These are phyloP conservation scores for Starmerella khaoyaiensis DNA, from an alignment of 805 yeast species.

Conservation along the genomic window DNA sequence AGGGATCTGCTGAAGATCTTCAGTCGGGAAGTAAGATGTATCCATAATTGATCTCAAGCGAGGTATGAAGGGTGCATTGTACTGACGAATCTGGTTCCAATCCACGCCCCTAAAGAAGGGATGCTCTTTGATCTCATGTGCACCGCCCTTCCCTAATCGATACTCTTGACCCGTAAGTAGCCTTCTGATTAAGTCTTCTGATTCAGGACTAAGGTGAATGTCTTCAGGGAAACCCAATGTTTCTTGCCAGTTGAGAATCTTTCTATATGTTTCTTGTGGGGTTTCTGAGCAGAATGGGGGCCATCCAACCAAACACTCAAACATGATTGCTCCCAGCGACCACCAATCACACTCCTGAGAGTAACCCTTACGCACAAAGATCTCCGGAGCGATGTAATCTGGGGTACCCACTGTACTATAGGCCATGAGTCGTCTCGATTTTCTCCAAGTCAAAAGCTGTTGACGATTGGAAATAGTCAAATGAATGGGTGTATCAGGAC, in stretches of 20 bases:
- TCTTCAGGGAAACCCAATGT: slow-evolving; percentile 82
- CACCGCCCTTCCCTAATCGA: slow-evolving; percentile 84
- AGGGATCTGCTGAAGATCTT: slow-evolving; percentile 87
- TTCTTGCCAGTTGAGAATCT: slow-evolving; percentile 84
- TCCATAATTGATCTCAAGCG: slow-evolving; percentile 85
- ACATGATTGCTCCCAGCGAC: slow-evolving; percentile 94
- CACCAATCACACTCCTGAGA: slow-evolving; percentile 98
- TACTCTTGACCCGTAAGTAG: slow-evolving; percentile 66
- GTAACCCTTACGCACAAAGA: slow-evolving; percentile 82
- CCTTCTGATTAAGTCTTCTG: slow-evolving; percentile 71
- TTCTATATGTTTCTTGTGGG: slow-evolving; percentile 85
- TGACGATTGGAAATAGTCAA: slow-evolving; percentile 89
- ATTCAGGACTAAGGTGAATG: slow-evolving; percentile 74
- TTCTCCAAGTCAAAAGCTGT: slow-evolving; percentile 93
- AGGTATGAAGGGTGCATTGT: slow-evolving; percentile 89
- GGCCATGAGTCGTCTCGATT: slow-evolving; percentile 83
- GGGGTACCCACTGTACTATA: slow-evolving; percentile 96
- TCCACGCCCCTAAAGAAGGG: slow-evolving; percentile 94
- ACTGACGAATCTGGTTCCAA: slow-evolving; percentile 78
- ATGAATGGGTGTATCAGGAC: slow-evolving; percentile 72
- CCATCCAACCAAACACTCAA: slow-evolving; percentile 92
- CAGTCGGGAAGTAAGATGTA: slow-evolving; percentile 95
- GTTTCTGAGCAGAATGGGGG: slow-evolving; percentile 94
- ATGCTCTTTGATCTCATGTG: slow-evolving; percentile 77
- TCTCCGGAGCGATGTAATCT: slow-evolving; percentile 91